Evolutionary conservation across 768 basidiomycete genomes (phyloP).

Genomic region (Lentinula boryana): DNA sequence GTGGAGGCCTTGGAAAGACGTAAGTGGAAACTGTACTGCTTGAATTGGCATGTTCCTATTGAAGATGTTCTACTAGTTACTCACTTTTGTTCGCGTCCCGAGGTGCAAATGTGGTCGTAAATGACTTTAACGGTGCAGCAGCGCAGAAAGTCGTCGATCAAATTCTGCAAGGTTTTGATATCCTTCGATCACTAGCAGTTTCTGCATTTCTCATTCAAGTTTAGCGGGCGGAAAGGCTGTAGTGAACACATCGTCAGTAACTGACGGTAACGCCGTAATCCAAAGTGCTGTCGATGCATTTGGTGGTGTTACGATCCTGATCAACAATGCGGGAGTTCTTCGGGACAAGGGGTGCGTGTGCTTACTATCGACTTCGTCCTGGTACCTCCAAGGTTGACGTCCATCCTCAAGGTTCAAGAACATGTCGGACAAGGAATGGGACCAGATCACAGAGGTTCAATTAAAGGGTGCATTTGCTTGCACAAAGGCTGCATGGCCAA

Average conservation of each 20-base stretch:
- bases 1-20: slow-evolving; percentile 91
- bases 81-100: slow-evolving; percentile 87
- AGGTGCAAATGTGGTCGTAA: slow-evolving; percentile 92
- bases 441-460: slow-evolving; percentile 83
- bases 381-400: neutral
- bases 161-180: slow-evolving; percentile 66
- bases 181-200: neutral
- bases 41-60: neutral
- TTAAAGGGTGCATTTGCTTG: slow-evolving; percentile 91
- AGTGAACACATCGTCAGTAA: slow-evolving; percentile 79
- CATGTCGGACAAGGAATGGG: slow-evolving; percentile 94
- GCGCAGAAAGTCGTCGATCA: slow-evolving; percentile 92
- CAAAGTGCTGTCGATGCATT: slow-evolving; percentile 81
- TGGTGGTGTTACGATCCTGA: slow-evolving; percentile 78
- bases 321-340: slow-evolving; percentile 95
- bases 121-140: slow-evolving; percentile 84
- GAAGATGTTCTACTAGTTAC: slow-evolving; percentile 47
- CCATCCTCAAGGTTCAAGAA: slow-evolving; percentile 73
- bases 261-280: slow-evolving; percentile 83
- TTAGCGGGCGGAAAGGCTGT: slow-evolving; percentile 87
- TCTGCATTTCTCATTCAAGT: neutral
- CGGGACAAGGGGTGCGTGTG: slow-evolving; percentile 65
- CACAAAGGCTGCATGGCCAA: slow-evolving; percentile 93
- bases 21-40: slow-evolving; percentile 32
- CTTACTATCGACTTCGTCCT: neutral